Percentiles rank a stretch among this genome's conserved stretches.
Conservation (phyloP, 148 eudicot species). For the Linanthus parryae region DNA sequence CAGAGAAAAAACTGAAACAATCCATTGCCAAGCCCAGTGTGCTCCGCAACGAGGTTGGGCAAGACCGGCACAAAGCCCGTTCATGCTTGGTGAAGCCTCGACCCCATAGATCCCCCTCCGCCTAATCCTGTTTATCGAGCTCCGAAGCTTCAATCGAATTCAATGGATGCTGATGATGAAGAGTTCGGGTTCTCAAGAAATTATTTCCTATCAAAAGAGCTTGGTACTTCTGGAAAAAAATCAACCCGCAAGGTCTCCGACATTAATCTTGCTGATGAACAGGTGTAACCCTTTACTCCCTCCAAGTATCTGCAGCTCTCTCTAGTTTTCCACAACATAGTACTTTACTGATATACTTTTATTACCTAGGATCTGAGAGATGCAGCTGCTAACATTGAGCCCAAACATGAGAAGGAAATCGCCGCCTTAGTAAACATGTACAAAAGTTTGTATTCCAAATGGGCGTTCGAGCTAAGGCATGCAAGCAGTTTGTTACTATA, state of each 20-base stretch:
- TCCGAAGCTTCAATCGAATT: too few species aligned
- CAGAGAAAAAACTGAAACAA: too few species aligned
- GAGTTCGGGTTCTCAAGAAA: conserved; percentile 83
- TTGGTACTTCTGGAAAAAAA: conserved; percentile 54
- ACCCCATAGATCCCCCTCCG: too few species aligned
- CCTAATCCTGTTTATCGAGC: too few species aligned
- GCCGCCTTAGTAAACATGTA: conserved; percentile 46
- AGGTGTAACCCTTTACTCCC: conserved; percentile 32
- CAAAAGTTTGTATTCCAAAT: conserved; percentile 46
- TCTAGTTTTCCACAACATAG: too few species aligned
- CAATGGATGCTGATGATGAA: conserved; percentile 66
- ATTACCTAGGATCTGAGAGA: conserved; percentile 60
- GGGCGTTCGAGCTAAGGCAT: conserved; percentile 69
- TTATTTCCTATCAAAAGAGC: conserved; percentile 81
- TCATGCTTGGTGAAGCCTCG: too few species aligned
- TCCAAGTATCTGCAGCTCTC: not conserved
- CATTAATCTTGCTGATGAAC: conserved; percentile 69
- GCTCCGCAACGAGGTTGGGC: too few species aligned
- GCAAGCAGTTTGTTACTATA: not conserved
- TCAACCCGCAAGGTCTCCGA: conserved; percentile 68
- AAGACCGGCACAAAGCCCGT: too few species aligned
- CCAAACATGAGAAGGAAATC: conserved; percentile 78
- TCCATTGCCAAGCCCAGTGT: too few species aligned
- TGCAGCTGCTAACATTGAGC: conserved; percentile 51
- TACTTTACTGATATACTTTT: too few species aligned